Evolutionary conservation across 768 basidiomycete genomes (phyloP), one percentile per base, ranked within the genome.

Genomic region (Coprinopsis strossmayeri): DNA sequence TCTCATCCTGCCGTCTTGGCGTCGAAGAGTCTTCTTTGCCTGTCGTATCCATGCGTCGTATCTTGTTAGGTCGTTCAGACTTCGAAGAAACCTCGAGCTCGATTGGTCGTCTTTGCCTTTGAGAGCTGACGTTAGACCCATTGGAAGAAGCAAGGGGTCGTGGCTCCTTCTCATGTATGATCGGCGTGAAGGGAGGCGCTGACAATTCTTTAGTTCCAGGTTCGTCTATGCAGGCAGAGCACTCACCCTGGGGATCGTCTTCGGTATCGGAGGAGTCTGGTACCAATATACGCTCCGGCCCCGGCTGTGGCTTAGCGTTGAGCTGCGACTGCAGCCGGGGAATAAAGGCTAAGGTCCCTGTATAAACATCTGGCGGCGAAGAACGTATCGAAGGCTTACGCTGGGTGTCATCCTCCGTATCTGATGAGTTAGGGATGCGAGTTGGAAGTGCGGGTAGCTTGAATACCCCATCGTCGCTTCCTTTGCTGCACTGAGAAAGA

Each of bases 371-470:
- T 23, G 27, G 13, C 28, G 30, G 24, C 3, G 23, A 41, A 27
- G 3, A n/a, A n/a, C n/a, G n/a, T n/a, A n/a, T n/a, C n/a, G 13
- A 34, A 17, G 20, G 34, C 41, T 25, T 48, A 57, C 58, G 39
- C 49, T 58, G 46, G 15, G 56, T 46, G 18, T 58, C 53, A 12
- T 54, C 54, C 24, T 61, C 60, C 1, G 52, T 61, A 34, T 59
- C 56, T 11, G 56, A 62, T 4, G 61, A 61, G 17, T 34, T 38
- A 21, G 30, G 34, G 21, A 43, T 13, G 20, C 11, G 37, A 20
- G 21, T 27, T 7, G 34, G 52, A 11, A 13, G 48, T 21, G 32
- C 46, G 34, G 44, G 50, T 4, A 61, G 52, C 38, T 57, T 63
- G 55, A 57, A 64, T 7, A 17, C 5, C 10, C 10, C 2, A 53